These are phyloP conservation scores for Fusarium redolens DNA, from an alignment of 2,329 filamentous ascomycete species.

Conservation along the genomic window DNA sequence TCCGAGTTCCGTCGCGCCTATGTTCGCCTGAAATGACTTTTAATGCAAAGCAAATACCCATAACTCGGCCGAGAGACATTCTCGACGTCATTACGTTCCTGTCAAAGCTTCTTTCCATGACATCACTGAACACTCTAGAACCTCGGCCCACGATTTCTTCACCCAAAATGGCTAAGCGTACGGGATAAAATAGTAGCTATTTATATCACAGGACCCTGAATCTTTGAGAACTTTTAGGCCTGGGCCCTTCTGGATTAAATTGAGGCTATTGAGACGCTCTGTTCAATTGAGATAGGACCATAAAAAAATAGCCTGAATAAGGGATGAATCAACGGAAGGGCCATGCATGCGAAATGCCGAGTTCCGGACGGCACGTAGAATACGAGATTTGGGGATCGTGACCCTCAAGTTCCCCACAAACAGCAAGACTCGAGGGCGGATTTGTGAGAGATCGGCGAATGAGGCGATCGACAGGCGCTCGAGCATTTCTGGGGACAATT, in stretches of 20 bases:
- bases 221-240: neutral
- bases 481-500: neutral
- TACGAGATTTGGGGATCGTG: slow-evolving; percentile 28
- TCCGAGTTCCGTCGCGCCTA: neutral
- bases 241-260: neutral
- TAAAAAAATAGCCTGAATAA: neutral
- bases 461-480: neutral
- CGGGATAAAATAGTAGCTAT: neutral
- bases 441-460: slow-evolving; percentile 16
- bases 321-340: neutral
- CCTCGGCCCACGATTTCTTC: neutral
- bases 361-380: slow-evolving; percentile 20
- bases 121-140: neutral
- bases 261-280: neutral
- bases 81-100: neutral
- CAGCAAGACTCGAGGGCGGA: neutral
- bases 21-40: neutral
- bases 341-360: neutral
- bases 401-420: slow-evolving; percentile 26
- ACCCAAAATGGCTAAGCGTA: neutral
- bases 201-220: neutral
- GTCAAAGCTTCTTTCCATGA: neutral
- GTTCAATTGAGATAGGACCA: neutral
- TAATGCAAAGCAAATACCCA: neutral
- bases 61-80: neutral